Conservation (phyloP, 2,329 filamentous ascomycete genomes). For the Diaporthe capsici region DNA sequence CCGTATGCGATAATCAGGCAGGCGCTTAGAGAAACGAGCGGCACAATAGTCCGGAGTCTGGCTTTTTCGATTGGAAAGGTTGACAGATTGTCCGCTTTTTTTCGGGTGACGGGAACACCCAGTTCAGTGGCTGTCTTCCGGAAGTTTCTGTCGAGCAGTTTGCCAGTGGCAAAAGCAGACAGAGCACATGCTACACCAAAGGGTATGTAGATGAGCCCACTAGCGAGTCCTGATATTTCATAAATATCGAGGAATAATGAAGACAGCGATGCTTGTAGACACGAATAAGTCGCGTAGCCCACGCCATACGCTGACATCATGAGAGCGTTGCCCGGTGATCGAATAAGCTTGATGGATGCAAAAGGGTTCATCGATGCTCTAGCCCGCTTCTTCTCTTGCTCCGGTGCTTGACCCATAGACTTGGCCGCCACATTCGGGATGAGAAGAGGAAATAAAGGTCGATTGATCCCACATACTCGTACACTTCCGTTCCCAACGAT, state of each 20-base stretch:
- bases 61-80: conserved; percentile 25
- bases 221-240: not conserved
- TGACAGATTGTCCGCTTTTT: conserved; percentile 8
- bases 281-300: conserved; percentile 29
- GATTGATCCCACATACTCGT: not conserved
- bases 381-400: not conserved
- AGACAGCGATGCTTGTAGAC: conserved; percentile 18
- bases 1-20: conserved; percentile 18
- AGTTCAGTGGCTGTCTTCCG: conserved; percentile 8
- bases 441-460: not conserved
- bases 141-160: conserved; percentile 24
- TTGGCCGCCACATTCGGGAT: not conserved
- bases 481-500: conserved; percentile 4
- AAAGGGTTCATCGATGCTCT: conserved; percentile 8
- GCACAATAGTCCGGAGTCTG: conserved; percentile 10
- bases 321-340: not conserved
- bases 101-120: not conserved
- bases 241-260: conserved; percentile 15
- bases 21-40: not conserved
- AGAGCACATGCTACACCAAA: conserved; percentile 30
- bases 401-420: not conserved
- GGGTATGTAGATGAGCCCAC: conserved; percentile 25
- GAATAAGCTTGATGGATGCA: conserved; percentile 12
- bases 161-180: conserved; percentile 27
- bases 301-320: conserved; percentile 3